Evolutionary conservation across 768 basidiomycete genomes (phyloP), one percentile per base, ranked within the genome.

Genomic region (Trametes punicea): DNA sequence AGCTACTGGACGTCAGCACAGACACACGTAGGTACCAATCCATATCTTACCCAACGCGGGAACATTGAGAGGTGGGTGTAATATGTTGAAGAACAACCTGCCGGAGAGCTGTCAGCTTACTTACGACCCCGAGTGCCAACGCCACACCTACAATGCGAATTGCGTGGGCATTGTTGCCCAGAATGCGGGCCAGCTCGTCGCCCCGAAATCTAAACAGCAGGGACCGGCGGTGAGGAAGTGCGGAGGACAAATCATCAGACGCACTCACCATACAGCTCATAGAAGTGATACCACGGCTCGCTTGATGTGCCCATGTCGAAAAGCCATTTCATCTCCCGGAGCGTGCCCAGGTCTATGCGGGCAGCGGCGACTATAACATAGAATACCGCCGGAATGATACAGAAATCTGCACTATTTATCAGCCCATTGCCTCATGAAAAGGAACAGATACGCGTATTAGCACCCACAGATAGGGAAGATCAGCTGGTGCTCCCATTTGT

Each of bases 131-230:
- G 25, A 6, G 16, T 6, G 16, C 21, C 10, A 21, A 2, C 21
- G 13, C 11, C 13, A 21, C 3, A 9, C 63, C 68, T 58, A 88
- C 84, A 99, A 69, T 4, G 96, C 96, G 56, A 98, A 83, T 67
- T 98, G 96, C 1, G 95, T 98, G 3, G 96, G 95, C 65, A 99
- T 73, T 0, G 93, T 95, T 1, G 80, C 73, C 84, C 87, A 87
- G 29, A 99, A 75, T 0, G 87, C 82, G 4, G 66, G 71, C 73
- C 83, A 91, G 18, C 73, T 74, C 13, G 89, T 82, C 18, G 78
- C 75, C 13, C 67, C 65, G 59, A 82, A 79, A 65, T 94, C 90
- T 91, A 16, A 36, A 7, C 5, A 16, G n/a, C 15, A 36, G 8
- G 33, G n/a, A n/a, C 8, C 39, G 15, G 1, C 2, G 5, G 64